Evolutionary conservation across 2,329 filamentous ascomycete species (phyloP).

Genomic region (Mycogone perniciosa): DNA sequence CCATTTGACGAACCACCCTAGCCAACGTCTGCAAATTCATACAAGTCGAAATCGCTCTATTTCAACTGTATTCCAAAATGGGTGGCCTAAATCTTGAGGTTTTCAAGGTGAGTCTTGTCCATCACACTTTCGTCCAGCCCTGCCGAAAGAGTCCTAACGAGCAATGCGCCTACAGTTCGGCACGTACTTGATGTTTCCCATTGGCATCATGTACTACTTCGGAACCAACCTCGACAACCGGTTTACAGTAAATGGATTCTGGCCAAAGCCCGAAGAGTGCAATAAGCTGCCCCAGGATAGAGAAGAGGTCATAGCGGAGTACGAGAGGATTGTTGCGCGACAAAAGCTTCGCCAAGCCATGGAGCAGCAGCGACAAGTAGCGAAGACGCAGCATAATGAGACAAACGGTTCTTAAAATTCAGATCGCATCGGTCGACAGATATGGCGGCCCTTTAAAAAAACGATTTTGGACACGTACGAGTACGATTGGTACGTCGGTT

Average conservation of each 20-base stretch:
- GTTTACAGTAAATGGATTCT: constrained; percentile 86
- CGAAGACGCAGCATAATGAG: constrained; percentile 19
- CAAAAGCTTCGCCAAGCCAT: constrained; percentile 68
- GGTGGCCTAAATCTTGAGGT: constrained; percentile 87
- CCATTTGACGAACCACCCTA: not conserved
- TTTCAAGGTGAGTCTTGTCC: constrained; percentile 65
- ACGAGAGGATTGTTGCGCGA: constrained; percentile 60
- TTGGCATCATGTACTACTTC: constrained; percentile 99
- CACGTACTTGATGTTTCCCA: constrained; percentile 98
- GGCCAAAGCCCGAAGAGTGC: constrained; percentile 75
- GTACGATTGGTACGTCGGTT: not conserved
- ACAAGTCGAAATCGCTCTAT: not conserved
- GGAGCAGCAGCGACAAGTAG: constrained; percentile 29
- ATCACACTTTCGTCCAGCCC: not conserved
- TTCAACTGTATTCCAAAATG: constrained; percentile 38
- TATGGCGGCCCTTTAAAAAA: not conserved
- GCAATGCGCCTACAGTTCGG: constrained; percentile 61
- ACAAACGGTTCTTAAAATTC: constrained; percentile 15
- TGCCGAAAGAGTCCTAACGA: not conserved
- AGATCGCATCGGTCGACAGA: too few relatives aligned
- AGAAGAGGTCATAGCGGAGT: constrained; percentile 78
- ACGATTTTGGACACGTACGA: not conserved
- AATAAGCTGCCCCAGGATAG: constrained; percentile 70
- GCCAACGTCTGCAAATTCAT: not conserved
- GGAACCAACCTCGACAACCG: constrained; percentile 93